Base-by-base conservation (phyloP, 176 grass and related monocot species). In the Carex parvula region DNA sequence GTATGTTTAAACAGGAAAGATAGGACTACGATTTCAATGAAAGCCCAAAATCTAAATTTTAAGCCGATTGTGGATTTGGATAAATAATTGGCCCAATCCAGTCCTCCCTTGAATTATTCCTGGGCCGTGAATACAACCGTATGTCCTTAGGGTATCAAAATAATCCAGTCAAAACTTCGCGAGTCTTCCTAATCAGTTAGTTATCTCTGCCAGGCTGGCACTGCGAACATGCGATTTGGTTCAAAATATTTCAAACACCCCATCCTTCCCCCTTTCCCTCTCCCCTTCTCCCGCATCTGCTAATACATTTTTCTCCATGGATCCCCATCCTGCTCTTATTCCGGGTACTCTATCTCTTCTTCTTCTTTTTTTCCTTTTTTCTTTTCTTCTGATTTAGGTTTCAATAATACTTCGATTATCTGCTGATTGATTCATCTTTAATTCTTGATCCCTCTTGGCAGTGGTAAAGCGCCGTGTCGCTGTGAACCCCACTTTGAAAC, bases 141-240 rank as follows among this genome's bases (percentile, higher is more conserved):
- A 35, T 35, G 33, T 4, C 33, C 3, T 35, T 35, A 35, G 8
- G 42, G 42, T 44, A 8, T n/a, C 56, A 6, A 58, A 58, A 18
- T 59, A 59, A 60, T 60, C 58, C 18, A 30, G 62, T 65, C 62
- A 64, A 64, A 64, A 16, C 80, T 9, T 41, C 64, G 46, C 63
- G 39, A 2, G 1, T 44, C 42, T 44, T 8, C 42, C 8, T 8
- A 8, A 44, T 44, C 42, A 10, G 8, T 46, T 2, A 11, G 9
- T 48, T 48, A 48, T 48, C 46, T 10, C 46, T 20, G 35, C 64
- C 24, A 33, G 22, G 15, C 14, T 50, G 15, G 24, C 16, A 59
- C 5, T 16, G 3, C 50, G 84, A 53, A 92, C 92, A 88, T 3
- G 37, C 68, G 68, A 11, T 42, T 41, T n/a, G 16, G 10, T 71